Evolutionary conservation across 2,329 filamentous ascomycete species (phyloP).

Genomic region (Diplodia scrobiculata): DNA sequence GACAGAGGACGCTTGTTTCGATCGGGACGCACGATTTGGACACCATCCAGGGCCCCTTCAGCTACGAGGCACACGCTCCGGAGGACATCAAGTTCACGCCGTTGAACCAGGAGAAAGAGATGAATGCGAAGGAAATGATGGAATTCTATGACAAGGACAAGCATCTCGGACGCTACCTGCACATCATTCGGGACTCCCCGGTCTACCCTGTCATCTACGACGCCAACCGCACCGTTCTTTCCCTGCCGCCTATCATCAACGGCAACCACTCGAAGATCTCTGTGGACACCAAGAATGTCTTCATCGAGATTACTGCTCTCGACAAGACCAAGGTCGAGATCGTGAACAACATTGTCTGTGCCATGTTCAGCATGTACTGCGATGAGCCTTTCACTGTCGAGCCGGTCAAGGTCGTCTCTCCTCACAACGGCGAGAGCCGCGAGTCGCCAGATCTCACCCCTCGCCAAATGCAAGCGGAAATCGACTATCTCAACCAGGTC

Average conservation of each 20-base stretch:
- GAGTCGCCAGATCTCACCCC: conserved; percentile 79
- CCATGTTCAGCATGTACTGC: conserved; percentile 96
- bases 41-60: conserved; percentile 90
- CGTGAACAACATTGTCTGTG: conserved; percentile 90
- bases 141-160: conserved; percentile 90
- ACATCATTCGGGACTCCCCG: conserved; percentile 90
- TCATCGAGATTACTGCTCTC: conserved; percentile 95
- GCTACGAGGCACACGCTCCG: conserved; percentile 90
- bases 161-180: conserved; percentile 84
- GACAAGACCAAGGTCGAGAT: conserved; percentile 96
- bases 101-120: conserved; percentile 85
- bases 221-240: conserved; percentile 81
- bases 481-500: conserved; percentile 92
- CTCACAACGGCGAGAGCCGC: conserved; percentile 83
- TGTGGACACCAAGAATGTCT: conserved; percentile 84
- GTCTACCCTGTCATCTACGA: conserved; percentile 97
- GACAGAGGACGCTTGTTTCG: conserved; percentile 89
- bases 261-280: conserved; percentile 96
- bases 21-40: conserved; percentile 97
- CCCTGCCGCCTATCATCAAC: conserved; percentile 96
- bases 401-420: conserved; percentile 86
- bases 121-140: conserved; percentile 90
- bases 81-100: conserved; percentile 88
- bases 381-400: conserved; percentile 85
- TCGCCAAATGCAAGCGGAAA: conserved; percentile 75